Percentiles rank a stretch among this genome's conserved stretches.
Evolutionary conservation across 306 rosid species (phyloP).

Genomic region (Sesbania bispinosa): DNA sequence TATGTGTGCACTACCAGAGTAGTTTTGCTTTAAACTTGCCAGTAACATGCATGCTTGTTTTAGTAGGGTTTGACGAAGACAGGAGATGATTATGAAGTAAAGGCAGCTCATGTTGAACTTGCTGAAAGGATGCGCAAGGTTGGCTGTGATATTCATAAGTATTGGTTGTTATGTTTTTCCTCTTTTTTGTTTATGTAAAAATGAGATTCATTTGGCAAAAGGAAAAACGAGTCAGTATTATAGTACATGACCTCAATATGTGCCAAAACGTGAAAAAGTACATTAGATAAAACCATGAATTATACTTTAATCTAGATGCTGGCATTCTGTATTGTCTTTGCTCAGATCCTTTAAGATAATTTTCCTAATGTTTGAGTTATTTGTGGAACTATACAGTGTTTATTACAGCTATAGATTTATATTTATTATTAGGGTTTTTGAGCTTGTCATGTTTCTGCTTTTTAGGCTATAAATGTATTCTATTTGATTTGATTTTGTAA

Average conservation of each 20-base stretch:
- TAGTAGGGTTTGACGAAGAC: constrained; percentile 89
- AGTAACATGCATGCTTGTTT: constrained; percentile 16
- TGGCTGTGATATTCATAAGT: constrained; percentile 29
- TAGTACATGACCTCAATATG: background rate
- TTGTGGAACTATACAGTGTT: constrained; percentile 19
- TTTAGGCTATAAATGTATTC: constrained; percentile 3
- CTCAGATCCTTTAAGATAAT: background rate
- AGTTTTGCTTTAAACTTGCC: background rate
- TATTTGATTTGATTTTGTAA: constrained; percentile 23
- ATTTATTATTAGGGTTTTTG: constrained; percentile 4
- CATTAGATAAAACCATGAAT: background rate
- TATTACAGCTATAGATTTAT: background rate
- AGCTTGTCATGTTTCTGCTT: background rate
- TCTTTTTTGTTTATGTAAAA: background rate
- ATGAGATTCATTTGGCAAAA: background rate
- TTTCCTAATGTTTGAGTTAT: background rate
- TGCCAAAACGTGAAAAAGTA: background rate
- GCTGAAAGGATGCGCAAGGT: constrained; percentile 99
- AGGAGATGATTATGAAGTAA: constrained; percentile 97
- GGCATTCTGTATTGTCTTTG: background rate
- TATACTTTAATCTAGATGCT: background rate
- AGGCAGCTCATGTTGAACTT: constrained; percentile 95
- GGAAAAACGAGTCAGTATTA: background rate
- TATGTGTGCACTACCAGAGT: background rate
- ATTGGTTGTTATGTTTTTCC: background rate